Base-by-base conservation (phyloP, 225 moss, liverwort and hornwort genomes). In the Bryoerythrophyllum caledonicum region DNA sequence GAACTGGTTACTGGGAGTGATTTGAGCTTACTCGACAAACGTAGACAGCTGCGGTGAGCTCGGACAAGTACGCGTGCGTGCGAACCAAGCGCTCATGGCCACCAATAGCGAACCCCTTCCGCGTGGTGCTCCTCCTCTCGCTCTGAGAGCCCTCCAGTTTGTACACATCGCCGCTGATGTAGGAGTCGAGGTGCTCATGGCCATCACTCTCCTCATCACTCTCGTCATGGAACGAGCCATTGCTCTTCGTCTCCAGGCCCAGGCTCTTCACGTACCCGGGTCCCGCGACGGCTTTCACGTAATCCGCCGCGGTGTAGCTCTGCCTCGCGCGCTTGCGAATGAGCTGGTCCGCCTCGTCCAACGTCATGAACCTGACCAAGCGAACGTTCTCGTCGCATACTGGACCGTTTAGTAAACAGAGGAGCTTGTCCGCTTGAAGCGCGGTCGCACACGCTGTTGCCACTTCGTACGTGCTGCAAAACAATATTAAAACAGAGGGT, bases 401-500 rank as follows among this genome's bases (percentile, higher is more conserved):
- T 38, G 92, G 88, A 52, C 96, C 96, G 71, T 92, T 88, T 53
- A 96, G 79, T 74, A 96, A 60, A 65, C 90, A 90, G 30, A 96
- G 80, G 55, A 96, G 75, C 72, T 96, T 96, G 58, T 96, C 96
- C 34, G 94, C 96, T 86, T 85, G 84, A 49, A 96, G 91, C 63
- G 92, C 92, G 48, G 87, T 88, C 40, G 96, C 96, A 77, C 94
- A 96, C 20, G 96, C 94, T 57, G 96, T 96, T 66, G 96, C 96
- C 46, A 96, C 96, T 85, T 96, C 94, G 60, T 96, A 96, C 27
- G 92, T 96, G 86, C 94, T 96, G 96, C 86, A 86, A 63, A 17
- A 56, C 43, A 44, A 17, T 2, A 27, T 49, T 20, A 32, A 75
- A 2, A 67, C 20, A 27, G 44, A 19, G n/a, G 32, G 43, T 37